Base-by-base conservation (phyloP, 2,329 filamentous ascomycete genomes). In the Ceratocystiopsis brevicomis region DNA sequence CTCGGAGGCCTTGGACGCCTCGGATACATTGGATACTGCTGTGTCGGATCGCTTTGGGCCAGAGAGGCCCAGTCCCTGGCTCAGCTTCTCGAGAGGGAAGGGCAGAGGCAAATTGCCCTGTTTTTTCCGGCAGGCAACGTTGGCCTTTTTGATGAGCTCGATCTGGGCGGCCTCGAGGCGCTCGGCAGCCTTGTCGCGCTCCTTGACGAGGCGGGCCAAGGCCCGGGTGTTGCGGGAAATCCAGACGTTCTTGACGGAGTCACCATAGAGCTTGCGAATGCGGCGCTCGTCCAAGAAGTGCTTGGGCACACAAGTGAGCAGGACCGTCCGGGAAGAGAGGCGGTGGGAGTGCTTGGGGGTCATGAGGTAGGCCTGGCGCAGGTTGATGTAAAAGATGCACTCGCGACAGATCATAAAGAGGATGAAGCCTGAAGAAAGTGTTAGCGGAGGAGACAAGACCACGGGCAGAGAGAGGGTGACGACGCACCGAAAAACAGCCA, bases 361-460 rank as follows among this genome's bases (percentile, higher is more conserved):
- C 45, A 93, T 68, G n/a, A 87, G 74, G 63, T 92, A 96, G 1
- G 88, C 88, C 62, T 96, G 90, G 50, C 88, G 82, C 42, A 96
- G 63, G 53, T 93, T 93, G 64, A 95, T 83, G 60, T 86, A 93
- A 69, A 80, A 96, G 53, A 98, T 79, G 56, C 78, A 78, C 60
- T 98, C 90, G 48, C 90, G 76, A 30, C 84, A 84, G 44, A 98
- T 76, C 54, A 85, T 83, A 60, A 85, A 88, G 59, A 95, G 78
- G 47, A 98, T 69, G 57, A 96, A 95, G 45, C 74, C 69, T 30
- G 25, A 9, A 6, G 25, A 30, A 11, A 30, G 25, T n/a, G 25
- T 30, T 10, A 30, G 25, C 25, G 10, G 2, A 10, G 25, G 25
- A 11, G 8, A 9, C 8, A 6, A 30, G 10, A 30, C 25, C 5